Evolutionary conservation across 1,284 basidiomycete genomes (phyloP), one percentile per base, ranked within the genome.

Genomic region (Phylloporus sp.): DNA sequence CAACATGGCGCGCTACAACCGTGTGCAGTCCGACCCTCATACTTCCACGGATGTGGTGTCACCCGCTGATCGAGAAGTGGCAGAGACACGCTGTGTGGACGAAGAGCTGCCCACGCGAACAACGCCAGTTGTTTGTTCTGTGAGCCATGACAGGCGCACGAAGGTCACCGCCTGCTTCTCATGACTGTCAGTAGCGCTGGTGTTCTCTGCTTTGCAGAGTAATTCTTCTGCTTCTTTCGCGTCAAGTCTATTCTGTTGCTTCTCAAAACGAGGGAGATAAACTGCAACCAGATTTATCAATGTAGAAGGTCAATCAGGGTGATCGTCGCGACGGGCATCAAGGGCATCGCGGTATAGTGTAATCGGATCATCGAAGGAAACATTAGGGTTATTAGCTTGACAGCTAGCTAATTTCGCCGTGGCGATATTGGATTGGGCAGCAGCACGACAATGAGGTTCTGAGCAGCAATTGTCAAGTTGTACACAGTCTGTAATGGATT

Each of bases 271-370:
- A 32, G 10, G 14, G n/a, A 58, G n/a, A 39, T 37, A 37, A 35
- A 58, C 56, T 6, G 23, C 35, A 39, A 37, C 56, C 56, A 58
- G n/a, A 20, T 58, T 35, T 25, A 58, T 37, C 35, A 58, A 39
- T n/a, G 56, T 58, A 39, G 35, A 37, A 58, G 35, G 23, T 39
- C 56, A 37, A n/a, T 58, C 56, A n/a, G 56, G 35, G n/a, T 58
- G 56, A n/a, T 23, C 56, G 32, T 39, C 37, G 14, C 35, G 56
- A 23, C 56, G 56, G 23, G 56, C 56, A n/a, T 39, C 35, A 14
- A 58, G 56, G 8, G 37, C 56, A n/a, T 58, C 15, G 14, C 35
- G 56, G 39, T 58, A 58, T 11, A 58, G 39, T 37, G 23, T 58
- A 6, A 39, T 23, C 19, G 35, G 56, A 8, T 39, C 37, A 20